These are phyloP conservation scores for Thalassiosira profunda DNA, from an alignment of 108 stramenopile genomes.

Conservation along the genomic window DNA sequence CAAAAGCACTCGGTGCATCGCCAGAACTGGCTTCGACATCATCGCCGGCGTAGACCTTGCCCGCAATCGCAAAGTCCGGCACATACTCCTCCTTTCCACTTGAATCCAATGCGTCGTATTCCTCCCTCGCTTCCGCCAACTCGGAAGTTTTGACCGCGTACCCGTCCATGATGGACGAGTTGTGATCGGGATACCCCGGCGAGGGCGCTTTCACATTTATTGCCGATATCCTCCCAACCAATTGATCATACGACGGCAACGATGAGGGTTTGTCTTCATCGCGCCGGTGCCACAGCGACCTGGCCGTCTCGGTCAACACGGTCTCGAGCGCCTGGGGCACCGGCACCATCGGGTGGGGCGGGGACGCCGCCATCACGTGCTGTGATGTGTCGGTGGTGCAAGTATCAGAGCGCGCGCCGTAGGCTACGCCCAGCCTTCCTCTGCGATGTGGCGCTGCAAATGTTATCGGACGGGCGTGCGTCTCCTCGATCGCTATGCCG, in stretches of 20 bases:
- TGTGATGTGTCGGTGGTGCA: too few relatives aligned
- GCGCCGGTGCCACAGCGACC: conserved; percentile 9
- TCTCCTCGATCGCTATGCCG: too few relatives aligned
- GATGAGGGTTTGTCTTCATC: not conserved
- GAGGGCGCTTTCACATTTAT: conserved; percentile 51
- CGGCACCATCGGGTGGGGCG: conserved; percentile 77
- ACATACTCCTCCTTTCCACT: conserved; percentile 6
- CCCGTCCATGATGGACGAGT: conserved; percentile 90
- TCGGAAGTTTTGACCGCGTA: conserved; percentile 63
- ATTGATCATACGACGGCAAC: conserved; percentile 2
- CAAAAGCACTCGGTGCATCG: conserved; percentile 8
- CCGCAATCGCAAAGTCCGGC: conserved; percentile 50
- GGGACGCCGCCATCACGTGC: too few relatives aligned
- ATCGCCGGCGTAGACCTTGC: conserved; percentile 75
- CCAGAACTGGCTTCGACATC: not conserved
- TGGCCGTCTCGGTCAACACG: conserved; percentile 72
- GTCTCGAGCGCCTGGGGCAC: conserved; percentile 80
- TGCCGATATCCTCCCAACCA: conserved; percentile 57
- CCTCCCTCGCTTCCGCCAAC: conserved; percentile 1
- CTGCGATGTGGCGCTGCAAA: too few relatives aligned
- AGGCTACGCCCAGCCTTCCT: too few relatives aligned
- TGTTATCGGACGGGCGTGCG: too few relatives aligned
- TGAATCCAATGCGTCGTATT: conserved; percentile 23
- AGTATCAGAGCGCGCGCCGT: too few relatives aligned
- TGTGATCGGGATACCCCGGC: conserved; percentile 84